A percentile compares a stretch with the other conserved stretches of the same genome.
Conservation (phyloP, 306 rosid genomes). For the Trifolium dubium region DNA sequence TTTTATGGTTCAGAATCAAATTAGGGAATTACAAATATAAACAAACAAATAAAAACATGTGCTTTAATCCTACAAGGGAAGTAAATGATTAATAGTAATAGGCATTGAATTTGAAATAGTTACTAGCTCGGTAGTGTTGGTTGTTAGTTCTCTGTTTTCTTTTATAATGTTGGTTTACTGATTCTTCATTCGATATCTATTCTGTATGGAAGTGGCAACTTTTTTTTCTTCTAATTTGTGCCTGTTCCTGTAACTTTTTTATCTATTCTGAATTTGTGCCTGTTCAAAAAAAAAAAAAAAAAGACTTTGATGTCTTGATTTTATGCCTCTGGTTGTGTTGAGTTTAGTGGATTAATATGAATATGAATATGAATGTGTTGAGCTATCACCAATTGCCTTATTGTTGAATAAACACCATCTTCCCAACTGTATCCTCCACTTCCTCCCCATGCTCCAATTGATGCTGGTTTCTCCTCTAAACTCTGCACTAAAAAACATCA, state of each 20-base stretch:
- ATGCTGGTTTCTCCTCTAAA: constrained; percentile 50
- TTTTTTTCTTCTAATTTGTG: not conserved
- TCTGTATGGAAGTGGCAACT: not conserved
- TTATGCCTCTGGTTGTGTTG: too few relatives aligned
- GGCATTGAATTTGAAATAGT: not conserved
- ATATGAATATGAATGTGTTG: too few relatives aligned
- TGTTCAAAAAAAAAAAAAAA: too few relatives aligned
- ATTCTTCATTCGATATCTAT: constrained; percentile 5
- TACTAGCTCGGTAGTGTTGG: not conserved
- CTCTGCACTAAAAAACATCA: constrained; percentile 46
- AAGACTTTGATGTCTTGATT: too few relatives aligned
- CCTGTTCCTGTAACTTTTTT: too few relatives aligned
- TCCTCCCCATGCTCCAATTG: constrained; percentile 87
- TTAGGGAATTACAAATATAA: not conserved
- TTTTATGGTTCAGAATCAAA: too few relatives aligned
- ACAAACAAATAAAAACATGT: not conserved
- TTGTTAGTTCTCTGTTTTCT: too few relatives aligned
- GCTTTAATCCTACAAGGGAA: constrained; percentile 4
- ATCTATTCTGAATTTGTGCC: too few relatives aligned
- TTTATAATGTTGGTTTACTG: constrained; percentile 15
- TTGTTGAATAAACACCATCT: constrained; percentile 64
- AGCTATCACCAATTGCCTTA: constrained; percentile 73
- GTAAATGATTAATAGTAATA: constrained; percentile 1
- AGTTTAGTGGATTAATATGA: too few relatives aligned
- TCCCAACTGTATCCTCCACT: constrained; percentile 65